Base-by-base conservation (phyloP, 768 basidiomycete genomes). In the Tubosaeta sp. region DNA sequence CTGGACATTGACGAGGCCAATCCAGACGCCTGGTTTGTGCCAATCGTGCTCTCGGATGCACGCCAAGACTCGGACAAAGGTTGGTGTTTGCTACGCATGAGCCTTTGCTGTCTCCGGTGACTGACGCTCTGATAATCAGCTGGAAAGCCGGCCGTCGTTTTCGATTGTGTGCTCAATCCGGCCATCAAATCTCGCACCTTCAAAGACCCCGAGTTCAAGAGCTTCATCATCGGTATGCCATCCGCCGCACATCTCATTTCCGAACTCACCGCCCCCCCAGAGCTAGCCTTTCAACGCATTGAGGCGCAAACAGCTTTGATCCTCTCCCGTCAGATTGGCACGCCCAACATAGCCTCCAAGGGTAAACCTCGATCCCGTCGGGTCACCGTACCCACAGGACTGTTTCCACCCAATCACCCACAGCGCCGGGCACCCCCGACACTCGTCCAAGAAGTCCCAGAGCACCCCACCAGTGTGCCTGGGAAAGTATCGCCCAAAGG, bases 341-440 rank as follows among this genome's bases (percentile, higher is more conserved):
- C 79, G 0, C 89, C 89, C 6, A 92, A 91, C 66, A 87, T 92
- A 46, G 69, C 77, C 3, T 82, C 82, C 46, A 92, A 91, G 65
- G 89, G 89, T n/a, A 78, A 75, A 58, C 77, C 84, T 2, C 60
- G 63, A 24, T 75, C 81, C 13, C 81, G 87, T 30, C 77, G 75
- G 12, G 82, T 82, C 1, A 62, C 72, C 36, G 72, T 90, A 22
- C 84, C 85, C 5, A 57, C 72, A 18, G 58, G 69, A 5, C 67
- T 81, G 19, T 72, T 71, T 49, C 63, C 67, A 2, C 57, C 57
- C 6, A 58, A 50, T 18, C 66, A 59, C 49, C 56, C 48, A 6
- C 54, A 61, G 38, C 58, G 49, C 47, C 46, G 44, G 36, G 4
- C 49, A 16, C 27, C 57, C 32, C 30, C 52, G 6, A 36, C 51